A percentile compares a stretch with the other conserved stretches of the same genome.
These are phyloP conservation scores for Pseudogymnoascus sp. DNA, from an alignment of 2,329 filamentous ascomycete genomes.

Conservation along the genomic window DNA sequence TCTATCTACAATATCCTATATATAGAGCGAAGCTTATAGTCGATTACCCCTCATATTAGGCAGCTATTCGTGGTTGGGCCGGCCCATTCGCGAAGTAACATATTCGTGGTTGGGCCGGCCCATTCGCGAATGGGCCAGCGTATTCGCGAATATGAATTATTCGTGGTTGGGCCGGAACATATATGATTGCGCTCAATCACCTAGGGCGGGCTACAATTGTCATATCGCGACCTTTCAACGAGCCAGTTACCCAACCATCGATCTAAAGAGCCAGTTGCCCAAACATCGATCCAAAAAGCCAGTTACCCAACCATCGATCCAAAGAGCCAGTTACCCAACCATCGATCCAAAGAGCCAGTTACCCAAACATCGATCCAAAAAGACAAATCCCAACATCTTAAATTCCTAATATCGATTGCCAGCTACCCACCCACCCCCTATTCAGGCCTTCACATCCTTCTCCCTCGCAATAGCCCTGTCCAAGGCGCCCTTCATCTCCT, in stretches of 20 bases:
- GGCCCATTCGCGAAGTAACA: no score
- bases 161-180: no score
- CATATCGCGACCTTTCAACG: background rate
- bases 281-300: background rate
- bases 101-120: no score
- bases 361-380: background rate
- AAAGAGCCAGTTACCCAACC: background rate
- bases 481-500: slow-evolving; percentile 18
- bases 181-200: background rate
- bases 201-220: background rate
- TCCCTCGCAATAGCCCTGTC: background rate
- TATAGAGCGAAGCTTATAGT: no score
- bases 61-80: no score
- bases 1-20: no score
- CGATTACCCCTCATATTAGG: no score
- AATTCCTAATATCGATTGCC: background rate
- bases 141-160: no score
- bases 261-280: background rate
- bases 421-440: background rate
- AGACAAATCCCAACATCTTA: background rate
- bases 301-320: no score
- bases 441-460: background rate
- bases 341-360: background rate
- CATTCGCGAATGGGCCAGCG: no score
- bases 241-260: no score